Evolutionary conservation across 768 basidiomycete species (phyloP).

Genomic region (Chalciporus sphaerocephalus): DNA sequence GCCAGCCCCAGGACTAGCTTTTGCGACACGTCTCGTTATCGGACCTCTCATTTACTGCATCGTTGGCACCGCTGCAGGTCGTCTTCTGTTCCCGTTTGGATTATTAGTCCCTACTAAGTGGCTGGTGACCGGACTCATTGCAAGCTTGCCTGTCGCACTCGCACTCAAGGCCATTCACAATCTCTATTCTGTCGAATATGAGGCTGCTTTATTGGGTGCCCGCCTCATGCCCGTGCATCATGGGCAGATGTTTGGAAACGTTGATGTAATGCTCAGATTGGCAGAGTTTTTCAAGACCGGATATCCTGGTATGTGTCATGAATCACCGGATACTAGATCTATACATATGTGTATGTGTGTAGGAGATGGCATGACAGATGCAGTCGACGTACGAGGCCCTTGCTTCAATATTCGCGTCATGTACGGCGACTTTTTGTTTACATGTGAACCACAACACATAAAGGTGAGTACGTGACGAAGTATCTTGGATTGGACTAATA

Average conservation of each 20-base stretch:
- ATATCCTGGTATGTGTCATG: slow-evolving; percentile 44
- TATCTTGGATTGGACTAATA: background rate
- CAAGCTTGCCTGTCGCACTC: slow-evolving; percentile 34
- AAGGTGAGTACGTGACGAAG: slow-evolving; percentile 29
- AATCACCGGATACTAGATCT: background rate
- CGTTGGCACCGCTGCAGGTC: background rate
- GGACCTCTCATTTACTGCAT: slow-evolving; percentile 1
- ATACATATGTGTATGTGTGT: background rate
- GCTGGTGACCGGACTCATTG: slow-evolving; percentile 27
- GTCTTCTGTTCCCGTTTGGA: slow-evolving; percentile 12
- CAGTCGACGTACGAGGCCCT: slow-evolving; percentile 36
- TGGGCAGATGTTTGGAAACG: slow-evolving; percentile 43
- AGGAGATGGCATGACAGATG: slow-evolving; percentile 44
- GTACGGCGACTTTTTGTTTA: slow-evolving; percentile 45
- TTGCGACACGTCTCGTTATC: slow-evolving; percentile 4
- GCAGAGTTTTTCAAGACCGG: slow-evolving; percentile 37
- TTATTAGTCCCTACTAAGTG: slow-evolving; percentile 37
- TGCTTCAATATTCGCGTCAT: slow-evolving; percentile 44
- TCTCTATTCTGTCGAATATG: slow-evolving; percentile 27
- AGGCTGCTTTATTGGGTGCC: slow-evolving; percentile 44
- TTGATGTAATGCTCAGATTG: slow-evolving; percentile 39
- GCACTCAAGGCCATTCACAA: slow-evolving; percentile 29
- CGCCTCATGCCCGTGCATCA: slow-evolving; percentile 36
- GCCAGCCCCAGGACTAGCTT: slow-evolving; percentile 15
- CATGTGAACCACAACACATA: slow-evolving; percentile 50